Base-by-base conservation (phyloP, 169 alveolate species). In the Eimeria necatrix region DNA sequence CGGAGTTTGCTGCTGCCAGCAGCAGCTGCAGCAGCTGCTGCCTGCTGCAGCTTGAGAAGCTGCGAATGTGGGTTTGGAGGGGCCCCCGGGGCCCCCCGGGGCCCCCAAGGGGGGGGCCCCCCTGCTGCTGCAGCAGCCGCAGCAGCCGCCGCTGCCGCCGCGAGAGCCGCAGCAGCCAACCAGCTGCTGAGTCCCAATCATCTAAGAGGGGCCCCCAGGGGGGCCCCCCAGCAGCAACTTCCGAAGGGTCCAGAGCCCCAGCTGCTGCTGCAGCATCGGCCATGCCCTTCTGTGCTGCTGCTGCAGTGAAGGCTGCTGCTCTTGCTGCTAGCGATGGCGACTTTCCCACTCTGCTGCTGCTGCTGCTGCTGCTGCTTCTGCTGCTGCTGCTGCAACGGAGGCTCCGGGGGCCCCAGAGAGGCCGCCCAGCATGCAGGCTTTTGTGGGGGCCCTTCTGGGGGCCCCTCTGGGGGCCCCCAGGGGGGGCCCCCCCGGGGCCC, bases 21-120 rank as follows among this genome's bases (percentile, higher is more conserved):
- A 76, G 86, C 59, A 76, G 86, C 86, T 76, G 86, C 86, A 76
- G 61, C 61, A 76, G 86, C 86, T 76, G 48, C 86, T 60, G 86
- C 22, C 86, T 76, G 86, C 86, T 76, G 86, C 86, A 76, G 61
- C 86, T 56, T 4, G 56, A 24, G 16, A 76, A 76, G 32, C 48
- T 60, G 4, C 86, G 56, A 12, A 46, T 16, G 16, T 41, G 16
- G 6, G 26, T 8, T 2, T 32, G 86, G 61, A 24, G 12, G 56
- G 24, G 20, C 61, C 32, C 64, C 26, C 46, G 56, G 86, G 86
- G 41, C 32, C 18, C 76, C 26, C 41, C 76, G 5, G 76, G 76
- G 24, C 64, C 52, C 86, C 86, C 56, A 20, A 32, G n/a, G 60
- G 12, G 24, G 86, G 61, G 26, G 26, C 61, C 61, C 61, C 48